Conservation (phyloP, 495 filamentous ascomycete genomes). For the Symbiotaphrina buchneri region DNA sequence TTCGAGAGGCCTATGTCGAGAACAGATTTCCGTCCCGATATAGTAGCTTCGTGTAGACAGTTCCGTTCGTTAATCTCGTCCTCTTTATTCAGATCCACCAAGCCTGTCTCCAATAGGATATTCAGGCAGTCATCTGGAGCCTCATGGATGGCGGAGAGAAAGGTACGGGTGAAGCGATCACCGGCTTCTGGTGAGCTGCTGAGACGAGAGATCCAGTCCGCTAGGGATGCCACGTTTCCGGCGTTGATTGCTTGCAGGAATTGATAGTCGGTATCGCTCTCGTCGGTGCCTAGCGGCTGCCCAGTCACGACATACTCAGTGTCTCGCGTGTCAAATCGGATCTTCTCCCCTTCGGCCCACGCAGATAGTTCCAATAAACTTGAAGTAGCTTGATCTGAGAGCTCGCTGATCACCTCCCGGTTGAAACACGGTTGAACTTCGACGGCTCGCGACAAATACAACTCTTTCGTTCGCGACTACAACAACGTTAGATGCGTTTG, state of each 20-base stretch:
- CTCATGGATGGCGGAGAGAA: slow-evolving; percentile 68
- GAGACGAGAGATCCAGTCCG: slow-evolving; percentile 38
- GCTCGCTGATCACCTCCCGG: slow-evolving; percentile 82
- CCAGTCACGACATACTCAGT: slow-evolving; percentile 39
- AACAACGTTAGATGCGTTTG: slow-evolving; percentile 9
- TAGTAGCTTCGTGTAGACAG: slow-evolving; percentile 83
- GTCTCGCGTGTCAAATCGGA: slow-evolving; percentile 45
- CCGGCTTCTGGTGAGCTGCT: slow-evolving; percentile 28
- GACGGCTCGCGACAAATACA: slow-evolving; percentile 86
- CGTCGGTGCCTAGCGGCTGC: slow-evolving; percentile 45
- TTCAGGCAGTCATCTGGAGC: slow-evolving; percentile 58
- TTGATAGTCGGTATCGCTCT: slow-evolving; percentile 69
- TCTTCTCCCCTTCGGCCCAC: slow-evolving; percentile 89
- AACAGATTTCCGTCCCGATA: slow-evolving; percentile 62
- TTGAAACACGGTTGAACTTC: slow-evolving; percentile 98
- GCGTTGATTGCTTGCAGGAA: slow-evolving; percentile 68
- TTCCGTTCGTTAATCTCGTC: slow-evolving; percentile 97
- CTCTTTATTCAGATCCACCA: slow-evolving; percentile 70
- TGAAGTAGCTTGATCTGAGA: slow-evolving; percentile 89
- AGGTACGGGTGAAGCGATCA: slow-evolving; percentile 67
- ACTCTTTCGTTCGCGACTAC: slow-evolving; percentile 84
- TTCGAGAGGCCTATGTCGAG: slow-evolving; percentile 46
- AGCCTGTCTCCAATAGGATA: slow-evolving; percentile 50
- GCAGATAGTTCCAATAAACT: slow-evolving; percentile 80
- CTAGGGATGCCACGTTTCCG: slow-evolving; percentile 39